Base-by-base conservation (phyloP, 257 asterid species). In the Pogostemon cablin region DNA sequence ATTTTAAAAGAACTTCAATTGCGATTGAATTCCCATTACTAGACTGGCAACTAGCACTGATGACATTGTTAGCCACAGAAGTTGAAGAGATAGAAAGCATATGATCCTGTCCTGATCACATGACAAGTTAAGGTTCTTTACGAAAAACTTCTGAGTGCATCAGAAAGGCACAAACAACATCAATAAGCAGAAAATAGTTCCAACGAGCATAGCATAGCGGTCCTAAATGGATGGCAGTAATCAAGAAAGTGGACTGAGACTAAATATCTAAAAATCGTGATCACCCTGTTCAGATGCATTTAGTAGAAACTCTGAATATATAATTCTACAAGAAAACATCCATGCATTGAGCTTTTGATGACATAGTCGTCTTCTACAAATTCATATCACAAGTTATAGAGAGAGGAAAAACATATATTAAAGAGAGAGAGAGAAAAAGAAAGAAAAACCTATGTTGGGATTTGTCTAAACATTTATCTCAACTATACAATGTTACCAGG, bases 91-190 rank as follows among this genome's bases (percentile, higher is more conserved):
- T 54, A 80, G 79, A 75, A 44, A 95, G 87, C 87, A 90, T 86
- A 73, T 66, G 87, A 67, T 85, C 83, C 99, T 91, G 91, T 83
- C 92, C 88, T 84, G 85, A 77, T 84, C 81, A 85, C 72, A 76
- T 58, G 72, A 74, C 74, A 77, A 67, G 74, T 82, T 52, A 70
- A 43, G 74, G 71, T 81, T 68, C 65, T 68, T 48, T 40, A 70
- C 47, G 20, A 43, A 52, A 78, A 58, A 69, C 72, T 71, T 71
- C 62, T 41, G 25, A 55, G 62, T 62, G 47, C 74, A 58, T 25
- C 73, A 75, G 53, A 53, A 49, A 32, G 64, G 64, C 41, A 41
- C 52, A 56, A 66, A 39, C 32, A 64, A 17, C 10, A 73, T 12
- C 17, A 64, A 56, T 77, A 4, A 15, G n/a, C 5, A 43, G 32